Evolutionary conservation across 495 filamentous ascomycete species (phyloP), one percentile per base, ranked within the genome.

Genomic region (Acidomyces sp.): DNA sequence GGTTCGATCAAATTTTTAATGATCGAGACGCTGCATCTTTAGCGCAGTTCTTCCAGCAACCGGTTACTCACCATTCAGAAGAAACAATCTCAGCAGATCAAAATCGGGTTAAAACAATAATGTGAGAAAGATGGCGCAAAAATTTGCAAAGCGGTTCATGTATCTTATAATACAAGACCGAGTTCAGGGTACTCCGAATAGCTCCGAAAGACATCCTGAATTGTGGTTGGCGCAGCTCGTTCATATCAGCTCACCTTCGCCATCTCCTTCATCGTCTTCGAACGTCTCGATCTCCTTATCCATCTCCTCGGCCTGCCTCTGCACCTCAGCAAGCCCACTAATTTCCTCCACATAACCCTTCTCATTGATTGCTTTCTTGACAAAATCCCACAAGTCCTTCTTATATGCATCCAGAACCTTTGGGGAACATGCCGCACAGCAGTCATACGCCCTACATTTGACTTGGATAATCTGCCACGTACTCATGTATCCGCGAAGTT

Each of bases 301-400:
- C 26, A 71, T 71, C 55, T 71, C 72, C 55, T 90, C 85, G 0
- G 88, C 90, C 55, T 63, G 66, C 53, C 79, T 69, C 58, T 95
- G 88, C 41, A 94, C 86, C 66, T 95, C 87, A 34, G 82, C 84
- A 27, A 96, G 65, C 6, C 90, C 90, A 52, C 82, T 92, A 27
- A 96, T 61, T 55, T 94, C 85, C 49, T 86, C 83, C 0, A 97
- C 82, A 56, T 82, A 95, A 2, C 86, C 80, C 37, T 72, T 74
- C 57, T 92, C 82, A 48, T 82, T 77, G 5, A 96, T 62, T 19
- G 87, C 90, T 52, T 66, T 76, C 64, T 81, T 81, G 26, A 97
- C 80, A 60, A 97, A 96, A 3, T 74, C 72, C 85, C 86, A 97
- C 0, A 80, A 83, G 30, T 79, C 70, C 19, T 66, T 59, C 43